A percentile compares a stretch with the other conserved stretches of the same genome.
Conservation (phyloP, 768 basidiomycete species). For the Hygrocybe coccinea region DNA sequence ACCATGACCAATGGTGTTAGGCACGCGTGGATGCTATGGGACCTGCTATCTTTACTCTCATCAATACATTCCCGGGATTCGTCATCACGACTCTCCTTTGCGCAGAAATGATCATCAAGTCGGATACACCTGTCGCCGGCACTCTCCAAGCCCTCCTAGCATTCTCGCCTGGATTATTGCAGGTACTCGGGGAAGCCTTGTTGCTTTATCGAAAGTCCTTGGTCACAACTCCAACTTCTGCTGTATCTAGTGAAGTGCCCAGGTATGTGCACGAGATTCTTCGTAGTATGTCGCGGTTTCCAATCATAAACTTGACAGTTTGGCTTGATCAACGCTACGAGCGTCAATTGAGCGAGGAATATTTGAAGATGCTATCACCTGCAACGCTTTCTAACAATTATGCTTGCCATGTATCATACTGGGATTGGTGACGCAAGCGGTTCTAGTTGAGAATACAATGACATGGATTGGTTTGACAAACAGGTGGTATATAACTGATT, state of each 20-base stretch:
- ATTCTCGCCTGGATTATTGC: background rate
- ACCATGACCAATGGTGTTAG: background rate
- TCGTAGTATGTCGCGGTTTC: too few species aligned
- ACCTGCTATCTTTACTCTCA: background rate
- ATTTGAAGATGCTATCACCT: conserved; percentile 14
- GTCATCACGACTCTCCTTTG: background rate
- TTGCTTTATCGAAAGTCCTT: background rate
- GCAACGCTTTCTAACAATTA: background rate
- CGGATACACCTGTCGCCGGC: background rate
- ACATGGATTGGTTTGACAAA: too few species aligned
- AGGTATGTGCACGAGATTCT: background rate
- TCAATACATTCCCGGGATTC: background rate
- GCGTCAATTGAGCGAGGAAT: background rate
- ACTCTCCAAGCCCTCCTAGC: background rate
- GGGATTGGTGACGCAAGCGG: too few species aligned
- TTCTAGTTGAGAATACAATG: too few species aligned
- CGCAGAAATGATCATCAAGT: background rate
- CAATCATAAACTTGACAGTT: conserved; percentile 15
- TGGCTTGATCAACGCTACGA: background rate
- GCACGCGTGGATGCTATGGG: background rate
- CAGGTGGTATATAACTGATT: too few species aligned
- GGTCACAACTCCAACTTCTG: background rate
- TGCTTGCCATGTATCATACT: too few species aligned
- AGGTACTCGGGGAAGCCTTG: background rate
- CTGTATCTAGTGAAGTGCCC: background rate